Percentiles rank a stretch among this genome's conserved stretches.
These are phyloP conservation scores for Xerophyta viscosa DNA, from an alignment of 106 monocot genomes.

Conservation along the genomic window DNA sequence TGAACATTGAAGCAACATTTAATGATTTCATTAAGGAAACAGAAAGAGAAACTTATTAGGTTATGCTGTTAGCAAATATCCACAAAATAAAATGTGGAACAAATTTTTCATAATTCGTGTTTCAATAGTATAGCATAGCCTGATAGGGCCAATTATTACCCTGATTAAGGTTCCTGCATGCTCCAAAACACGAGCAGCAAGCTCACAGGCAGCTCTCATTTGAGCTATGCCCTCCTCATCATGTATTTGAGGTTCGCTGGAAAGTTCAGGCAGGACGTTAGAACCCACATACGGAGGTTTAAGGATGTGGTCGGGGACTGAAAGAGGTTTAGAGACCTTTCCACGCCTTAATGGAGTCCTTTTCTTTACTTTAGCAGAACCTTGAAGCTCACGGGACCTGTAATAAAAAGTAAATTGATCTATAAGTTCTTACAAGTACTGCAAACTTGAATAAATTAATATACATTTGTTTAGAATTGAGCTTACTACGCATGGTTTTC, in stretches of 20 bases:
- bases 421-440: too few relatives aligned
- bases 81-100: too few relatives aligned
- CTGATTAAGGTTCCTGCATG: slow-evolving; percentile 85
- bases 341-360: slow-evolving; percentile 75
- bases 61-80: too few relatives aligned
- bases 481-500: too few relatives aligned
- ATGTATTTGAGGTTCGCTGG: slow-evolving; percentile 61
- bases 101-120: too few relatives aligned
- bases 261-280: slow-evolving; percentile 60
- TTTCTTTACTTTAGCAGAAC: slow-evolving; percentile 47
- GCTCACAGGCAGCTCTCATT: slow-evolving; percentile 89
- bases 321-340: slow-evolving; percentile 54
- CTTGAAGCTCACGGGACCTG: slow-evolving; percentile 61
- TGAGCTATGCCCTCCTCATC: slow-evolving; percentile 72
- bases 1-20: too few relatives aligned
- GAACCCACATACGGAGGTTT: slow-evolving; percentile 83
- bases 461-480: too few relatives aligned
- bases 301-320: slow-evolving; percentile 74
- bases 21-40: too few relatives aligned
- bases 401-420: too few relatives aligned
- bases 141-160: slow-evolving; percentile 38
- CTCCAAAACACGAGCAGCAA: slow-evolving; percentile 89
- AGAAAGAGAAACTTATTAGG: too few relatives aligned
- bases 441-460: too few relatives aligned
- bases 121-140: too few relatives aligned